Evolutionary conservation across 495 filamentous ascomycete species (phyloP).

Genomic region (Aspergillus ellipticus): DNA sequence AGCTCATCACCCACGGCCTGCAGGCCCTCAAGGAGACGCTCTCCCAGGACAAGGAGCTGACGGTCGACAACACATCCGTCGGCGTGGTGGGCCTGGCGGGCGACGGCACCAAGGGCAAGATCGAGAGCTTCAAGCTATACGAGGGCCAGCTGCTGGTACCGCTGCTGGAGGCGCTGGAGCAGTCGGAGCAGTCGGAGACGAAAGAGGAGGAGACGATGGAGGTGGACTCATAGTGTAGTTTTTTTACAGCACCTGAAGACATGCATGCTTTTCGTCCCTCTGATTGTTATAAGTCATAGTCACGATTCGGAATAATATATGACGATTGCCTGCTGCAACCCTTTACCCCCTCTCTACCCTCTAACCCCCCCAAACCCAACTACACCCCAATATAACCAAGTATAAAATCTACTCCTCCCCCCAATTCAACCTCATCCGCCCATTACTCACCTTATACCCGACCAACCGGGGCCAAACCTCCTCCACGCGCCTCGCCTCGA

Average conservation of each 20-base stretch:
- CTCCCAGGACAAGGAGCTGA: slow-evolving; percentile 95
- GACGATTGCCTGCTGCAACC: background rate
- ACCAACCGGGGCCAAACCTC: slow-evolving; percentile 67
- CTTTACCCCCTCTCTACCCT: no score
- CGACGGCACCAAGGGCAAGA: slow-evolving; percentile 48
- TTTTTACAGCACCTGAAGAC: no score
- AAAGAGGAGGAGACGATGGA: slow-evolving; percentile 73
- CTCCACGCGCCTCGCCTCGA: slow-evolving; percentile 66
- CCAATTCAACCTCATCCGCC: slow-evolving; percentile 80
- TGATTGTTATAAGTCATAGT: background rate
- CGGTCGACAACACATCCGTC: slow-evolving; percentile 90
- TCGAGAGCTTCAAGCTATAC: slow-evolving; percentile 86
- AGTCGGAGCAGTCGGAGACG: slow-evolving; percentile 63
- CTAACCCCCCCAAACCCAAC: no score
- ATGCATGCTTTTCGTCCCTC: no score
- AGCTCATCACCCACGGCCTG: slow-evolving; percentile 86
- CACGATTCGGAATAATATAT: slow-evolving; percentile 3
- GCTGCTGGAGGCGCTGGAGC: slow-evolving; percentile 64
- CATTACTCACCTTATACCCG: slow-evolving; percentile 70
- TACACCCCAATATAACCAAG: no score
- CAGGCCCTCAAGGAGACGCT: slow-evolving; percentile 91
- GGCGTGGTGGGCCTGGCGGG: slow-evolving; percentile 67
- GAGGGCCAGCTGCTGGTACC: slow-evolving; percentile 79
- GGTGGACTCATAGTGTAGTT: slow-evolving; percentile 61
- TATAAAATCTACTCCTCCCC: slow-evolving; percentile 50